Base-by-base conservation (phyloP, 805 yeast species). In the Candida coleopterorum region DNA sequence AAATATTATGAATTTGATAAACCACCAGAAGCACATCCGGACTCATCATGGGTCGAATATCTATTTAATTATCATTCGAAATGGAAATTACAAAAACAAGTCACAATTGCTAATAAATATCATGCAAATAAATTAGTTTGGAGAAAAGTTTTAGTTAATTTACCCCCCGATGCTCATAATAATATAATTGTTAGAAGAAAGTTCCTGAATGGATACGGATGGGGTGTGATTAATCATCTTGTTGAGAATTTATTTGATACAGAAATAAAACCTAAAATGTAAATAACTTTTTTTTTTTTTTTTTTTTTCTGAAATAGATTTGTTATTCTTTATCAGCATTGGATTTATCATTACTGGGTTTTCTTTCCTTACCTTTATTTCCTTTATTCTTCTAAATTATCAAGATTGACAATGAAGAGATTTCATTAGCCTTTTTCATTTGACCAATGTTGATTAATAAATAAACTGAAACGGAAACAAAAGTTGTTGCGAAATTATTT, bases 131-230 rank as follows among this genome's bases (percentile, higher is more conserved):
- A 48, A 6, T 47, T 67, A 41, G 58, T 49, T 32, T 68, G 74
- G 74, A 53, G 74, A n/a, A 68, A 68, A 42, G 62, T 68, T 10
- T 49, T 68, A 42, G 72, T 67, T 2, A 53, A 56, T 35, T 50
- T 68, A 15, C 72, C 71, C 0, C 71, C 72, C 2, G 74, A 68
- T 48, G 71, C 74, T 3, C 74, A 68, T 45, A 68, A 66, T 44
- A 68, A 67, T 41, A 68, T 68, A 6, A 52, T 64, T 4, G 74
- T 68, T 10, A 43, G 74, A 32, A 51, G 74, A 35, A 42, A 70
- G 23, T 68, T 68, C 47, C 52, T 68, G 18, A 68, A 68, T 47
- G 72, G 70, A 1, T 68, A 62, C 42, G 74, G 74, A 8, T 68
- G 74, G 74, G 70, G 70, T 1, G 71, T 67, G 8, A 49, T 68